phyloP scores from a whole-genome alignment of 805 yeast species.

The Alloascoidea africana region DNA sequence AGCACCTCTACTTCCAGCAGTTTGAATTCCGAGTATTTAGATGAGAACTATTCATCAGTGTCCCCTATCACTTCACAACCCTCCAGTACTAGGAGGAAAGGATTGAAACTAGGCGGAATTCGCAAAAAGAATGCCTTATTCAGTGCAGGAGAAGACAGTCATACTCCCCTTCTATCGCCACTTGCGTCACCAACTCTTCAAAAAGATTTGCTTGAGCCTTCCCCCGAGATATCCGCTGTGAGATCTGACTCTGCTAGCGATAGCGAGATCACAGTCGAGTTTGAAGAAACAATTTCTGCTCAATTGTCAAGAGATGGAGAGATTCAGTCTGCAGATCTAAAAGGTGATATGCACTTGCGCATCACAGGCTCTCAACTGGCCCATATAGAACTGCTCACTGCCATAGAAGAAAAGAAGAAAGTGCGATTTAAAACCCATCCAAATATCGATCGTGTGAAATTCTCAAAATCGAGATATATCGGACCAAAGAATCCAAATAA shows the following conservation, averaged over 20 bases:
- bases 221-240: too few species aligned
- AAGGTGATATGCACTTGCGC: slow-evolving; percentile 84
- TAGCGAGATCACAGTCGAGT: not conserved
- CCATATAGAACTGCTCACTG: slow-evolving; percentile 44
- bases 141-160: too few species aligned
- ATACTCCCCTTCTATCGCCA: too few species aligned
- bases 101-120: too few species aligned
- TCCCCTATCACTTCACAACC: too few species aligned
- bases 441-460: slow-evolving; percentile 71
- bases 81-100: too few species aligned
- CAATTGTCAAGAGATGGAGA: slow-evolving; percentile 12
- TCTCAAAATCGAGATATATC: slow-evolving; percentile 41
- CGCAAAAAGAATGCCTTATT: too few species aligned
- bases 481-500: slow-evolving; percentile 65
- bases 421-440: slow-evolving; percentile 90
- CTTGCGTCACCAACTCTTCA: too few species aligned
- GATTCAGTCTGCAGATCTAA: slow-evolving; percentile 71
- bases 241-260: not conserved
- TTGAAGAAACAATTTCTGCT: slow-evolving; percentile 2
- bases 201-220: too few species aligned
- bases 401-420: slow-evolving; percentile 31
- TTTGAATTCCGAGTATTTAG: too few species aligned
- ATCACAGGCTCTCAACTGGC: slow-evolving; percentile 65
- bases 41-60: too few species aligned
- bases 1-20: too few species aligned